These are phyloP conservation scores for Xerocomellus dryophilus DNA, from an alignment of 768 basidiomycete species.

Conservation along the genomic window DNA sequence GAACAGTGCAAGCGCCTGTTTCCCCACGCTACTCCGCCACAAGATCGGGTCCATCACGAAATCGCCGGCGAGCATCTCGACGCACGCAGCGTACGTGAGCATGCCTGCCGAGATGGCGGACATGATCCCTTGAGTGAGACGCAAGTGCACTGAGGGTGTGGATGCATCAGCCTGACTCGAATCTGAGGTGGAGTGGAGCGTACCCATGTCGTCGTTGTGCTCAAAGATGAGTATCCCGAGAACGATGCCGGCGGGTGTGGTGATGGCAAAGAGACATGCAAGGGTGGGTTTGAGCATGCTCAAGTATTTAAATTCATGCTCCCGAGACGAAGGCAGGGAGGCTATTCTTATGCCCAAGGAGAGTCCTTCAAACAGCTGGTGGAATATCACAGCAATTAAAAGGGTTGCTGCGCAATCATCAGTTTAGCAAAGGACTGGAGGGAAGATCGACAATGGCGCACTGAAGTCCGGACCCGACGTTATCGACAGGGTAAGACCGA, in stretches of 20 bases:
- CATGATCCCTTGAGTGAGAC: slow-evolving; percentile 68
- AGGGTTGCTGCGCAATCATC: slow-evolving; percentile 51
- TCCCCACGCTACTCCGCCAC: slow-evolving; percentile 37
- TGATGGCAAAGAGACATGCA: slow-evolving; percentile 65
- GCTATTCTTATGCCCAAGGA: slow-evolving; percentile 81
- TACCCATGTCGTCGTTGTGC: slow-evolving; percentile 30
- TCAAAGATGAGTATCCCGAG: slow-evolving; percentile 52
- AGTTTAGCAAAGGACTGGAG: neutral
- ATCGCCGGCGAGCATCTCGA: slow-evolving; percentile 86
- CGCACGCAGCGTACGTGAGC: slow-evolving; percentile 79
- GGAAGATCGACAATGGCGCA: slow-evolving; percentile 34
- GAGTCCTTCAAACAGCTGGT: slow-evolving; percentile 82
- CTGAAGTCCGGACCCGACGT: slow-evolving; percentile 69
- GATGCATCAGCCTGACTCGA: neutral
- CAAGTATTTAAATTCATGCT: slow-evolving; percentile 19
- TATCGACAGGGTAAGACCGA: slow-evolving; percentile 74
- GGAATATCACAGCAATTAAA: slow-evolving; percentile 72
- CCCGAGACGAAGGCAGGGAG: slow-evolving; percentile 47
- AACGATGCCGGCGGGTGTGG: slow-evolving; percentile 67
- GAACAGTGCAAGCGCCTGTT: slow-evolving; percentile 53
- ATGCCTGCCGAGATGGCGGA: slow-evolving; percentile 80
- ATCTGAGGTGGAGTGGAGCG: neutral
- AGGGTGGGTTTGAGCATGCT: slow-evolving; percentile 50
- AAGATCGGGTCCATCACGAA: slow-evolving; percentile 68
- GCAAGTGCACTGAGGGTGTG: slow-evolving; percentile 39